Base-by-base conservation (phyloP, 306 rosid species). In the barrel medic (Medicago truncatula) region DNA sequence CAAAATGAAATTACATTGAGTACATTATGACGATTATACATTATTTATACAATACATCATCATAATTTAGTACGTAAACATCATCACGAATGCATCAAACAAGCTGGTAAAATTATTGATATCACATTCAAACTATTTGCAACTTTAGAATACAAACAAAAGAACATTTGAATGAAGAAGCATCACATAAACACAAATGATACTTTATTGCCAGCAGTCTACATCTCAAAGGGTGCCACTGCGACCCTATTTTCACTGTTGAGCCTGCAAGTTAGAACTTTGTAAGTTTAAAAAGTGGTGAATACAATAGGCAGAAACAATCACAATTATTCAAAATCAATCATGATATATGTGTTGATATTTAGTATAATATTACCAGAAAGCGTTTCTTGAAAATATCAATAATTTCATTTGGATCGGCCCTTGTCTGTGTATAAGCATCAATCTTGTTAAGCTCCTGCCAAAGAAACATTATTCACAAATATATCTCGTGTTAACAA, bases 381-480 rank as follows among this genome's bases (percentile, higher is more conserved):
- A 84, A 76, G 11, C 80, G 86, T 61, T 76, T 84, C 85, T 80
- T 88, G 89, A 74, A 92, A 61, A 2, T 0, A 12, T 70, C 87
- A n/a, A 89, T 78, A 5, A 74, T 10, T 73, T 86, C 84, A 25
- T 69, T 41, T 9, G 91, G 89, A 79, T 90, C 87, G 13, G 14
- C 17, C 79, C 83, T 88, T 49, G 94, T 89, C 64, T 71, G 78
- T 75, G 87, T 83, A 63, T 90, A 92, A 41, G 91, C 92, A 66
- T 82, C 87, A 46, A 87, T 82, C 84, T 87, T 88, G 83, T 88
- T 87, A 73, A 91, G 4, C 78, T 81, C 90, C 96, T 88, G 85
- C 84, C 70, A 64, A 58, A 53, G 73, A 61, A 41, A 57, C 75
- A 75, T 18, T 52, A 20, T 66, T 41, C 63, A 63, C 40, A 20